Evolutionary conservation across 805 yeast genomes (phyloP).

Genomic region (Teunomyces atbi): DNA sequence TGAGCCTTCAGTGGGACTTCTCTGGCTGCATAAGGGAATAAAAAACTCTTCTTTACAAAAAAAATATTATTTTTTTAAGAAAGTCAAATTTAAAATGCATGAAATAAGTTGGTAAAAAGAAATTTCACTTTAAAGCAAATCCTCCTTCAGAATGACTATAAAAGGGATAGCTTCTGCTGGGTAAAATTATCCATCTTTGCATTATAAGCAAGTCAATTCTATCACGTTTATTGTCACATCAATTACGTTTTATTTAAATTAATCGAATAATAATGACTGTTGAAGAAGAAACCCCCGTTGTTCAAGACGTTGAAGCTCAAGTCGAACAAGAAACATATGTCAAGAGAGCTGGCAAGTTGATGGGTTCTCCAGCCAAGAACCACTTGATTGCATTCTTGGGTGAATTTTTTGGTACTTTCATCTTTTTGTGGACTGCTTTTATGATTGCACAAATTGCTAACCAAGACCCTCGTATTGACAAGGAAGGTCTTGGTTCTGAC

Average conservation of each 20-base stretch:
- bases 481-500: slow-evolving; percentile 41
- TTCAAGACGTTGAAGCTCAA: slow-evolving; percentile 28
- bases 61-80: not conserved
- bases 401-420: slow-evolving; percentile 84
- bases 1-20: not conserved
- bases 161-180: not conserved
- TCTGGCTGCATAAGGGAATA: not conserved
- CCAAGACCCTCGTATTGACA: slow-evolving; percentile 40
- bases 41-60: not conserved
- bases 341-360: slow-evolving; percentile 18
- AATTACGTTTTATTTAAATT: not conserved
- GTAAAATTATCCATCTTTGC: not conserved
- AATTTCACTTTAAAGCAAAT: not conserved
- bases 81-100: not conserved
- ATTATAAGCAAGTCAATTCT: not conserved
- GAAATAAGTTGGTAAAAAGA: not conserved
- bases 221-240: not conserved
- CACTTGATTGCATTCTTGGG: slow-evolving; percentile 69
- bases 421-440: slow-evolving; percentile 79
- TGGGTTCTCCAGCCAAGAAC: slow-evolving; percentile 36
- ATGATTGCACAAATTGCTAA: slow-evolving; percentile 84
- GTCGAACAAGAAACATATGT: slow-evolving; percentile 24
- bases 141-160: not conserved
- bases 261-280: not conserved
- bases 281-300: slow-evolving; percentile 1